Evolutionary conservation across 2,329 filamentous ascomycete species (phyloP).

Genomic region (Fusarium brevicatenulatum): DNA sequence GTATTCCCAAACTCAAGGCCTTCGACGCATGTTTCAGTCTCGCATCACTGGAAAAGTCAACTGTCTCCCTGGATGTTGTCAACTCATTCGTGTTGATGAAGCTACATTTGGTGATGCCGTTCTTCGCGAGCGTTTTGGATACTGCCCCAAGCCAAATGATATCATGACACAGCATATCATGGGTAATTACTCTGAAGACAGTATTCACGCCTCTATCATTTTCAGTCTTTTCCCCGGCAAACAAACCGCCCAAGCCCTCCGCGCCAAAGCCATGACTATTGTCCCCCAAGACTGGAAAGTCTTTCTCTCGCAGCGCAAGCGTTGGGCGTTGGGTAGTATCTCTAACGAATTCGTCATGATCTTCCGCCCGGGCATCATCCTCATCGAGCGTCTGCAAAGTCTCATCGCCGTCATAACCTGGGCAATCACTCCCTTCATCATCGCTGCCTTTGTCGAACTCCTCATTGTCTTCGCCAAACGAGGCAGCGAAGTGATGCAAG

Average conservation of each 20-base stretch:
- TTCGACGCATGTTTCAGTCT: conserved; percentile 61
- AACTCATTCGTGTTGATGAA: conserved; percentile 60
- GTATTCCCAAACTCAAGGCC: conserved; percentile 59
- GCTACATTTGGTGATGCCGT: conserved; percentile 59
- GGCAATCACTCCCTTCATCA: conserved; percentile 58
- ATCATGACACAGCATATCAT: conserved; percentile 60
- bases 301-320: conserved; percentile 60
- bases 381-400: conserved; percentile 57
- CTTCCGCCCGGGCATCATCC: conserved; percentile 54
- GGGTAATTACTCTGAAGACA: conserved; percentile 60
- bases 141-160: conserved; percentile 60
- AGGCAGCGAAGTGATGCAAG: conserved; percentile 48
- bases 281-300: conserved; percentile 58
- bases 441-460: conserved; percentile 52
- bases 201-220: conserved; percentile 60
- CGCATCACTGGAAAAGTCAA: conserved; percentile 61
- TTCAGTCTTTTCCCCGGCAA: conserved; percentile 57
- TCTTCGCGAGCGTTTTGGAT: conserved; percentile 58
- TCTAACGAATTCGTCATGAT: conserved; percentile 62
- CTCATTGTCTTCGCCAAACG: conserved; percentile 49
- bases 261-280: conserved; percentile 58
- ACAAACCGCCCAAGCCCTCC: conserved; percentile 58
- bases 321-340: conserved; percentile 60
- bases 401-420: conserved; percentile 59
- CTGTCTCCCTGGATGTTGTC: conserved; percentile 60